phyloP scores from a whole-genome alignment of 225 moss, liverwort and hornwort species.

The Pseudoscleropodium purum region DNA sequence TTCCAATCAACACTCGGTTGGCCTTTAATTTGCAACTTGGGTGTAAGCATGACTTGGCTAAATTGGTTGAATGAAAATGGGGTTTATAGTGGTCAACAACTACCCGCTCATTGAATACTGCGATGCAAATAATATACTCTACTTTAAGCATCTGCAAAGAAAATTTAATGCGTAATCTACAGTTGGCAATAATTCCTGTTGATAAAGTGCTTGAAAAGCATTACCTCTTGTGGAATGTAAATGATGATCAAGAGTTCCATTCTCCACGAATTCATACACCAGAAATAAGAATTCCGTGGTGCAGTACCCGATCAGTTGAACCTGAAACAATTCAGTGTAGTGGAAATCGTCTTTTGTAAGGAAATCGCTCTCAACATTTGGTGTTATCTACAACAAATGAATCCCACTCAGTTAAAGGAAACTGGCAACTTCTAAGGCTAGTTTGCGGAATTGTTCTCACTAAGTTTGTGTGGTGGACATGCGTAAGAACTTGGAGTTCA shows the following conservation, averaged over 20 bases:
- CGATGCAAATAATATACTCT: neutral
- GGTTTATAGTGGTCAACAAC: neutral
- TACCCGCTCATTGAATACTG: neutral
- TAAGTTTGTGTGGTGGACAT: conserved; percentile 93
- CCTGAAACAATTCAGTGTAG: conserved; percentile 25
- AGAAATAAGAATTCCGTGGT: conserved; percentile 76
- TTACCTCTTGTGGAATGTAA: conserved; percentile 44
- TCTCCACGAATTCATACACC: conserved; percentile 83
- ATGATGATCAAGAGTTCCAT: conserved; percentile 83
- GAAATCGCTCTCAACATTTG: neutral
- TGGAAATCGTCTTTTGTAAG: neutral
- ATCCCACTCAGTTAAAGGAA: neutral
- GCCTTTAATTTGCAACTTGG: neutral
- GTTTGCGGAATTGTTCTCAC: conserved; percentile 1
- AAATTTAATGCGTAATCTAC: neutral
- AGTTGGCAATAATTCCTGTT: neutral
- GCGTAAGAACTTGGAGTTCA: conserved; percentile 96
- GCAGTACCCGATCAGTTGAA: conserved; percentile 90
- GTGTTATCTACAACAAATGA: neutral
- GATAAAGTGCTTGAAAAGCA: neutral
- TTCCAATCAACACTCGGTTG: neutral
- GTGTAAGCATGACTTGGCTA: neutral
- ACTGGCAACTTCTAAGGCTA: neutral
- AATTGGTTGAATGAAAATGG: neutral
- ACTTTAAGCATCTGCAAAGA: neutral